A percentile compares a stretch with the other conserved stretches of the same genome.
Conservation (phyloP, 345 rosid species). For the Lumnitzera littorea region DNA sequence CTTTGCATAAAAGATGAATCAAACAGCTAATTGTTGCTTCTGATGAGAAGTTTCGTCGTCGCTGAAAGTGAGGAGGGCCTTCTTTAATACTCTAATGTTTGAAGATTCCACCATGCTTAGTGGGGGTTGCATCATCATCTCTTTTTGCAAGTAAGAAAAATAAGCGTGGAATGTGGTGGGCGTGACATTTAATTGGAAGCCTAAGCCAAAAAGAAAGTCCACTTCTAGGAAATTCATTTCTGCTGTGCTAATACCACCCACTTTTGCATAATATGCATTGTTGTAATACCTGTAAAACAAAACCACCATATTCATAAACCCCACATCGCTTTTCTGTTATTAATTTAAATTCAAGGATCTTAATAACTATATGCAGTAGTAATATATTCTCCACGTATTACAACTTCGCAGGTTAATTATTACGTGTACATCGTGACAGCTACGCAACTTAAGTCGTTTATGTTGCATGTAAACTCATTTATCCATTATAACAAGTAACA, state of each 20-base stretch:
- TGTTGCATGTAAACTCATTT: too few species aligned
- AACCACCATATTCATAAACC: too few species aligned
- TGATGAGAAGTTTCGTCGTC: slow-evolving; percentile 74
- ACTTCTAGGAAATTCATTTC: slow-evolving; percentile 85
- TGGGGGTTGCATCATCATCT: slow-evolving; percentile 44
- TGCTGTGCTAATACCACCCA: slow-evolving; percentile 79
- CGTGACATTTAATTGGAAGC: slow-evolving; percentile 69
- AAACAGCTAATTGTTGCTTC: slow-evolving; percentile 57
- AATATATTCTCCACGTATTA: too few species aligned
- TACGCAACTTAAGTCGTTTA: too few species aligned
- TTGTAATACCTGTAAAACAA: slow-evolving; percentile 47
- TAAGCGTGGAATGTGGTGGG: slow-evolving; percentile 71
- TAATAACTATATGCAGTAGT: background rate
- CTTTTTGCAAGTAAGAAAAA: slow-evolving; percentile 55
- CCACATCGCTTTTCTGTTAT: background rate
- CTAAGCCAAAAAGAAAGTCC: slow-evolving; percentile 78
- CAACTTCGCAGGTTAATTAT: too few species aligned
- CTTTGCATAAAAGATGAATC: slow-evolving; percentile 1
- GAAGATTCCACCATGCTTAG: slow-evolving; percentile 3
- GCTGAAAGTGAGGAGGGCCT: slow-evolving; percentile 28
- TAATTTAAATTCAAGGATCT: too few species aligned
- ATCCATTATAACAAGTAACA: too few species aligned
- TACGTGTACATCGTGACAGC: too few species aligned
- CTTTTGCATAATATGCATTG: slow-evolving; percentile 90
- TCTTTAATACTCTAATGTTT: slow-evolving; percentile 20